Evolutionary conservation across 305 asterid genomes (phyloP).

Genomic region (Stenogyne calaminthoides): DNA sequence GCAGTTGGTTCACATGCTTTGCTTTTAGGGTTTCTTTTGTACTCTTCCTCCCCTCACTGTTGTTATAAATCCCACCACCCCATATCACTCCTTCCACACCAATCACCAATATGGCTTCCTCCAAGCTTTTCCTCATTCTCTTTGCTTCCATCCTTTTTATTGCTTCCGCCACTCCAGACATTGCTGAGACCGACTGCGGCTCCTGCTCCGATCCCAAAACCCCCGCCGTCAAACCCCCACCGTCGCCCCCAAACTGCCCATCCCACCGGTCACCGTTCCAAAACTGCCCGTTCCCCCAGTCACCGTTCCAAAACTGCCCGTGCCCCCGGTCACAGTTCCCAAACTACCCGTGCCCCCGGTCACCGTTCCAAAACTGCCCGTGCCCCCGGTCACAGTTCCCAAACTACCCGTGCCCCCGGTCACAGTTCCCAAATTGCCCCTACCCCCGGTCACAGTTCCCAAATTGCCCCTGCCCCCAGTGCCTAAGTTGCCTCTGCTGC

Average conservation of each 20-base stretch:
- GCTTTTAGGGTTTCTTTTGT: conserved; percentile 51
- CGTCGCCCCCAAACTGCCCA: conserved; percentile 25
- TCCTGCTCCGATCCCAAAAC: conserved; percentile 43
- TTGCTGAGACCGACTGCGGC: conserved; percentile 48
- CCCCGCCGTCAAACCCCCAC: conserved; percentile 36
- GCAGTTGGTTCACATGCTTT: conserved; percentile 63
- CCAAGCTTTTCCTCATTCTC: conserved; percentile 46
- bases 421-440: conserved; percentile 26
- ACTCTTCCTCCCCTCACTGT: conserved; percentile 28
- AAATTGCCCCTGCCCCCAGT: conserved; percentile 28
- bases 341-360: conserved; percentile 29
- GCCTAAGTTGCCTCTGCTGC: conserved; percentile 28
- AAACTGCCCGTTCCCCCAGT: conserved; percentile 32
- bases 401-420: conserved; percentile 28
- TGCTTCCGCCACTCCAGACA: conserved; percentile 41
- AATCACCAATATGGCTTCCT: conserved; percentile 47
- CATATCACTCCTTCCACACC: conserved; percentile 34
- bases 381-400: conserved; percentile 19
- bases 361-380: neutral
- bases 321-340: conserved; percentile 31
- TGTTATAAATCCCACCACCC: conserved; percentile 38
- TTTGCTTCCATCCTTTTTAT: conserved; percentile 50
- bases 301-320: conserved; percentile 10
- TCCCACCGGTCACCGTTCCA: conserved; percentile 31
- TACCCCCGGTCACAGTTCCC: conserved; percentile 35